Evolutionary conservation across 768 basidiomycete species (phyloP).

Genomic region (Candolleomyces eurysporus): DNA sequence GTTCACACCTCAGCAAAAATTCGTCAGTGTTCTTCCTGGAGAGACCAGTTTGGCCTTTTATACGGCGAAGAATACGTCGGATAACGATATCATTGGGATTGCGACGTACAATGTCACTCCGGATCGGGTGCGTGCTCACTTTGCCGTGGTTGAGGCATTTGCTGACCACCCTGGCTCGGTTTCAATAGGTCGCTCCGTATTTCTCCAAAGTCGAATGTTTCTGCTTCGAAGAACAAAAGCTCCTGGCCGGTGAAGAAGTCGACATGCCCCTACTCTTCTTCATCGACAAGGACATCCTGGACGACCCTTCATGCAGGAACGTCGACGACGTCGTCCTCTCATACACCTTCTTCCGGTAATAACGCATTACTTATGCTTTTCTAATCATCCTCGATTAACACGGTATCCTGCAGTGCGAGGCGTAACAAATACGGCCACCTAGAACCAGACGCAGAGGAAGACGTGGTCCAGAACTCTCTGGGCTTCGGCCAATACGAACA

Average conservation of each 20-base stretch:
- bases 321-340: conserved; percentile 91
- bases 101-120: conserved; percentile 99
- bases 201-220: conserved; percentile 99
- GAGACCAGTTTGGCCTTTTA: conserved; percentile 98
- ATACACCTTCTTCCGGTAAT: conserved; percentile 95
- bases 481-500: conserved; percentile 70
- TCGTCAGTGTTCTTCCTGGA: conserved; percentile 87
- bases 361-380: conserved; percentile 18
- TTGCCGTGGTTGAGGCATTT: neutral
- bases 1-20: conserved; percentile 89
- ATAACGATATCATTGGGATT: conserved; percentile 93
- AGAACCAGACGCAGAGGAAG: conserved; percentile 86
- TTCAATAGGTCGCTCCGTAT: conserved; percentile 85
- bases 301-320: conserved; percentile 84
- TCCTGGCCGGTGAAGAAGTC: conserved; percentile 93
- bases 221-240: conserved; percentile 97
- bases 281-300: conserved; percentile 95
- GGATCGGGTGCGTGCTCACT: conserved; percentile 68
- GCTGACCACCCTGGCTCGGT: neutral
- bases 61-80: conserved; percentile 81
- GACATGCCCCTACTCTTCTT: conserved; percentile 99
- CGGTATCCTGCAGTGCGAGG: conserved; percentile 58
- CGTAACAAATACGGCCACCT: conserved; percentile 82
- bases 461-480: conserved; percentile 74
- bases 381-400: neutral